Percentiles rank a stretch among this genome's conserved stretches.
These are phyloP conservation scores for Lactarius psammicola DNA, from an alignment of 768 basidiomycete genomes.

Conservation along the genomic window DNA sequence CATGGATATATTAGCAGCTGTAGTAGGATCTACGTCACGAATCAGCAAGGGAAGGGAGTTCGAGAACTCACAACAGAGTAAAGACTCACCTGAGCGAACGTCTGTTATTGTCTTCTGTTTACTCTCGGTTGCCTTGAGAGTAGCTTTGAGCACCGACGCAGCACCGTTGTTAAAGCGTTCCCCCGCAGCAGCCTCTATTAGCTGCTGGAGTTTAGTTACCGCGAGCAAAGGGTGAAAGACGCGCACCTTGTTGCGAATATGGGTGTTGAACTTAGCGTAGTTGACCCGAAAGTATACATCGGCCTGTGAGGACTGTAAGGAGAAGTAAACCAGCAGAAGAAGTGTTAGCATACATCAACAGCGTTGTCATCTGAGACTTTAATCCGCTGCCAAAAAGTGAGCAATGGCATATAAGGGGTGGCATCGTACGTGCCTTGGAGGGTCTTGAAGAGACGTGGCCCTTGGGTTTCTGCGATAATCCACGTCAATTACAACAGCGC, in stretches of 20 bases:
- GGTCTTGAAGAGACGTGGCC: slow-evolving; percentile 48
- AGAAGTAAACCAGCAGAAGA: neutral
- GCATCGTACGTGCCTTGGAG: slow-evolving; percentile 48
- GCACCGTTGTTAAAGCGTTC: slow-evolving; percentile 81
- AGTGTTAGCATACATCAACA: slow-evolving; percentile 54
- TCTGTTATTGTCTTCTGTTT: slow-evolving; percentile 62
- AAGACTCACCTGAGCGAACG: slow-evolving; percentile 54
- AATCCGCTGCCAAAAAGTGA: slow-evolving; percentile 38
- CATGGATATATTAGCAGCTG: slow-evolving; percentile 60
- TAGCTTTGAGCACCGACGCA: slow-evolving; percentile 66
- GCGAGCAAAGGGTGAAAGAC: slow-evolving; percentile 1
- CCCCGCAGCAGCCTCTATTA: slow-evolving; percentile 71
- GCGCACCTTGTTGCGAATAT: slow-evolving; percentile 81
- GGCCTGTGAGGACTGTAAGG: slow-evolving; percentile 44
- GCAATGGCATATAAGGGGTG: neutral
- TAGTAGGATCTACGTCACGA: slow-evolving; percentile 53
- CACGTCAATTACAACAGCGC: slow-evolving; percentile 16
- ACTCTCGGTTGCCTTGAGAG: slow-evolving; percentile 66
- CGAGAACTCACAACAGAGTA: neutral
- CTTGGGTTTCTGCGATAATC: slow-evolving; percentile 53
- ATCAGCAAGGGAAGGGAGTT: neutral
- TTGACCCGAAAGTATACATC: slow-evolving; percentile 82
- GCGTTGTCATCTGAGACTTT: slow-evolving; percentile 53
- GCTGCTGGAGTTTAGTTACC: slow-evolving; percentile 43
- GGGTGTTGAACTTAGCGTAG: slow-evolving; percentile 81